Base-by-base conservation (phyloP, 2,329 filamentous ascomycete species). In the Monosporascus sp. region DNA sequence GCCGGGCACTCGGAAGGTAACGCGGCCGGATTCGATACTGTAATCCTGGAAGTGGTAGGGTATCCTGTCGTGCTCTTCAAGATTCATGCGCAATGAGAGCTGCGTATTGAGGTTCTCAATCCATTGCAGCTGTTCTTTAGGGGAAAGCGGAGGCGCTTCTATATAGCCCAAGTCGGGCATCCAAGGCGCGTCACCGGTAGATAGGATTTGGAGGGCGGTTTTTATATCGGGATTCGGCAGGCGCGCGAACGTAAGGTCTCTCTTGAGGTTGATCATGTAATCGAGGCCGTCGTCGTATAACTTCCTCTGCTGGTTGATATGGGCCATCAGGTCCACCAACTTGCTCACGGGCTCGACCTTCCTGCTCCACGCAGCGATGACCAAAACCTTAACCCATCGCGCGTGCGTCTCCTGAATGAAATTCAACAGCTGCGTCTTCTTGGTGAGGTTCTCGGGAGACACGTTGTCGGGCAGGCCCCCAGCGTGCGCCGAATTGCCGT, bases 301-400 rank as follows among this genome's bases (percentile, higher is more conserved):
- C 47, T 78, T 71, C 56, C 85, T 79, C 63, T 88, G 81, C 53
- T 76, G 73, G 54, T 85, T 80, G 56, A 95, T 78, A 76, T 93
- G 91, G 26, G 80, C 79, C 66, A 88, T 89, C 59, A 99, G 74
- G 65, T 97, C 92, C 60, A 97, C 95, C 56, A 97, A 79, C 70
- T 88, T 91, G 73, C 87, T 88, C 61, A 97, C 89, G 61, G 88
- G 84, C 40, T 84, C 80, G 36, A 87, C 85, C 68, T 89, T 87
- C 65, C 88, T 82, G 67, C 88, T 90, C 94, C 94, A 99, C 71
- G 94, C 88, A 2, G 88, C 85, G 47, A 99, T 86, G 22, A 99
- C 91, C 20, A 97, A 78, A 7, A 92, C 83, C 73, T 99, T 97
- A 69, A 96, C 90, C 78, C 95, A 97, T 73, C 90, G 91, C 31